Conservation (phyloP, 306 rosid genomes). For the Lagenaria siceraria region DNA sequence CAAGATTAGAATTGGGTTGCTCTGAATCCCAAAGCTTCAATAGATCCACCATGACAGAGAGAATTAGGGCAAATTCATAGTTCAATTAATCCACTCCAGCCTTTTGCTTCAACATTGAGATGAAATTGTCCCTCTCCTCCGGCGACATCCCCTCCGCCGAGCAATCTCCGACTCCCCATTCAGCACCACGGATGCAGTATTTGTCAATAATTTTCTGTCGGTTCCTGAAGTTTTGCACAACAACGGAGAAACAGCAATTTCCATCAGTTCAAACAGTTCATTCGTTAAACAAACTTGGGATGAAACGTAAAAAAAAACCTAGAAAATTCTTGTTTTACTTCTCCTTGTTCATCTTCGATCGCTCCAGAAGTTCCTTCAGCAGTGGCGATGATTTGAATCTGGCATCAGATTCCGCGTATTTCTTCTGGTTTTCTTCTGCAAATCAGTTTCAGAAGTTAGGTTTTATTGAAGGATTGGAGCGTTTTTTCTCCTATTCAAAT, state of each 20-base stretch:
- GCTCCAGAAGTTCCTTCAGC: conserved; percentile 55
- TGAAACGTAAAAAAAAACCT: neutral
- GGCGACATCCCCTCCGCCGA: conserved; percentile 70
- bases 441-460: neutral
- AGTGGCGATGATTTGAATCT: conserved; percentile 56
- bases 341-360: conserved; percentile 70
- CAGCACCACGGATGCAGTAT: conserved; percentile 86
- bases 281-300: neutral
- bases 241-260: neutral
- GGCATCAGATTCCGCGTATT: conserved; percentile 66
- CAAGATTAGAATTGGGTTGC: neutral
- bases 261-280: neutral
- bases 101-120: conserved; percentile 56
- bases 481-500: neutral
- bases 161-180: conserved; percentile 97
- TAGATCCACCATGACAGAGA: neutral
- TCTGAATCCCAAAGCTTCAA: neutral
- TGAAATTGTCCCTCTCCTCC: conserved; percentile 58
- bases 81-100: conserved; percentile 17
- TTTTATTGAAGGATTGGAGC: neutral
- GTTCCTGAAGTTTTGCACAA: conserved; percentile 34
- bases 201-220: conserved; percentile 48
- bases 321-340: conserved; percentile 30
- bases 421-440: conserved; percentile 89
- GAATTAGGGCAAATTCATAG: neutral